Evolutionary conservation across 2,329 filamentous ascomycete species (phyloP).

Genomic region (Aspergillus latus): DNA sequence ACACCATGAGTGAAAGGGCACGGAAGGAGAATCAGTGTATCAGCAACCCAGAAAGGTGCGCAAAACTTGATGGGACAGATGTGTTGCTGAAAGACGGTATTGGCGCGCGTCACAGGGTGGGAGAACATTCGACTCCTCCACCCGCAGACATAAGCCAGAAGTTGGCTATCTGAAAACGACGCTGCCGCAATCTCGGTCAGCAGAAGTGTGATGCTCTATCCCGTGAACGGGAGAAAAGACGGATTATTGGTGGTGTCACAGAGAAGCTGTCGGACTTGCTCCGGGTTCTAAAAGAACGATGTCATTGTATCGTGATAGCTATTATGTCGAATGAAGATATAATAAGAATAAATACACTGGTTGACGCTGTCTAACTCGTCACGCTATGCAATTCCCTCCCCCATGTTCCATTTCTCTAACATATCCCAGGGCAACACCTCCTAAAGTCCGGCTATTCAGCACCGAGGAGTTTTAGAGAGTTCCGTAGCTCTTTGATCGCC

Average conservation of each 20-base stretch:
- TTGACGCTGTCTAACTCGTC: neutral
- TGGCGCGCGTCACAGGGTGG: too few relatives aligned
- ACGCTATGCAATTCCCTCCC: neutral
- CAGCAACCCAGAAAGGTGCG: neutral
- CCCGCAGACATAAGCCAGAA: too few relatives aligned
- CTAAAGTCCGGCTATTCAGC: constrained; percentile 48
- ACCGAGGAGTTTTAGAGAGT: constrained; percentile 70
- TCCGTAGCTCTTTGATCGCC: constrained; percentile 78
- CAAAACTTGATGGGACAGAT: neutral
- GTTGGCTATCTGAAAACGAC: too few relatives aligned
- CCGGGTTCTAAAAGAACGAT: too few relatives aligned
- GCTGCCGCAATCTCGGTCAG: too few relatives aligned
- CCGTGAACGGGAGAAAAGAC: too few relatives aligned
- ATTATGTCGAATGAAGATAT: neutral
- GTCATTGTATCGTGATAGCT: neutral
- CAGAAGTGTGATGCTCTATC: too few relatives aligned
- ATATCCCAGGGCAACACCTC: neutral
- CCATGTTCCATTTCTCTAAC: neutral
- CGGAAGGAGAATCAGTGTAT: neutral
- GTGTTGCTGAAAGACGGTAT: neutral
- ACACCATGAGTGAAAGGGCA: neutral
- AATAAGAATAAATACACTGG: constrained; percentile 1
- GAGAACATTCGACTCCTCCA: too few relatives aligned
- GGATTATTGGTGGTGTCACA: neutral
- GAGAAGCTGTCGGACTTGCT: neutral